Percentiles rank a stretch among this genome's conserved stretches.
phyloP scores from a whole-genome alignment of 441 rosid species.

The Macaranga tanarius region DNA sequence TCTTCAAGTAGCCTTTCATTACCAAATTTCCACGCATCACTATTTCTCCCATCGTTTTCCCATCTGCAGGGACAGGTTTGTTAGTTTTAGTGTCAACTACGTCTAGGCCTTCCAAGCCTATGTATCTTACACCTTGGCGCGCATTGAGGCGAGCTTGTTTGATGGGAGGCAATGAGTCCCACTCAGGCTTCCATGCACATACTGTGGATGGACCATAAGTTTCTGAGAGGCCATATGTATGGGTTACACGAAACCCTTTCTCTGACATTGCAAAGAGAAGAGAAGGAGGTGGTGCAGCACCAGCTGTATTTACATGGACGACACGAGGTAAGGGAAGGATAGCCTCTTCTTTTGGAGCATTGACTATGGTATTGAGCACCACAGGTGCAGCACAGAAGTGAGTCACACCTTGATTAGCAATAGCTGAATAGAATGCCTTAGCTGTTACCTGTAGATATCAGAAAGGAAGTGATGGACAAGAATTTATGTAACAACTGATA shows the following conservation, averaged over 20 bases:
- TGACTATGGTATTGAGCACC: constrained; percentile 72
- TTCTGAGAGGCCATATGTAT: constrained; percentile 91
- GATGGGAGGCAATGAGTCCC: constrained; percentile 76
- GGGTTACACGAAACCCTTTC: constrained; percentile 73
- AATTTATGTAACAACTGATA: too few species aligned
- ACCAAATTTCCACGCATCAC: constrained; percentile 76
- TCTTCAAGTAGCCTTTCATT: constrained; percentile 90
- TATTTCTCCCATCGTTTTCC: constrained; percentile 77
- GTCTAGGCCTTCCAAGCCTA: constrained; percentile 70
- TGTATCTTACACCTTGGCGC: constrained; percentile 82
- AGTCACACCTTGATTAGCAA: constrained; percentile 63
- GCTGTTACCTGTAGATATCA: constrained; percentile 60
- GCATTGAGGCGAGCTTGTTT: constrained; percentile 81
- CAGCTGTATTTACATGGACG: constrained; percentile 86
- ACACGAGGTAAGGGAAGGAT: constrained; percentile 76
- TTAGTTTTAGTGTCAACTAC: constrained; percentile 61
- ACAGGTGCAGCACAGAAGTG: constrained; percentile 90
- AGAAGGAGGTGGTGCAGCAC: constrained; percentile 88
- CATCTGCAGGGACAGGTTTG: constrained; percentile 78
- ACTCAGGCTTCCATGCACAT: constrained; percentile 90
- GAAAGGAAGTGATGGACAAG: constrained; percentile 6
- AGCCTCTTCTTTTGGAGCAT: constrained; percentile 68
- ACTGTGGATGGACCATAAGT: constrained; percentile 83
- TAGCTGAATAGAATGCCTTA: constrained; percentile 73
- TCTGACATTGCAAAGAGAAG: constrained; percentile 67